Evolutionary conservation across 306 rosid species (phyloP).

Genomic region (barrel medic (Medicago truncatula)): MtrunA17r5.0-ANR NC_053045.1:2359501-2360000

Average conservation of each 20-base stretch:
- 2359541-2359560: neutral
- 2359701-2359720: slow-evolving; percentile 76
- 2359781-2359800: slow-evolving; percentile 86
- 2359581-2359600: neutral
- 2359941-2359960: too few species aligned
- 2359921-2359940: too few species aligned
- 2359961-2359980: too few species aligned
- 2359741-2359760: slow-evolving; percentile 81
- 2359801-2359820: slow-evolving; percentile 39
- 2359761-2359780: slow-evolving; percentile 69
- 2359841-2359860: neutral
- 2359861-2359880: neutral
- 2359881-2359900: slow-evolving; percentile 5
- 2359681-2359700: slow-evolving; percentile 72
- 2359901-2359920: too few species aligned
- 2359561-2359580: neutral
- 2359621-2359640: slow-evolving; percentile 85
- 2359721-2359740: slow-evolving; percentile 82
- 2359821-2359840: slow-evolving; percentile 20
- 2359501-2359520: neutral
- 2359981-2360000: too few species aligned
- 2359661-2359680: slow-evolving; percentile 77
- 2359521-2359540: neutral
- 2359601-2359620: slow-evolving; percentile 26
- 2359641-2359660: slow-evolving; percentile 88